Conservation (phyloP, 2,329 filamentous ascomycete species). For the Fusarium sp. region DNA sequence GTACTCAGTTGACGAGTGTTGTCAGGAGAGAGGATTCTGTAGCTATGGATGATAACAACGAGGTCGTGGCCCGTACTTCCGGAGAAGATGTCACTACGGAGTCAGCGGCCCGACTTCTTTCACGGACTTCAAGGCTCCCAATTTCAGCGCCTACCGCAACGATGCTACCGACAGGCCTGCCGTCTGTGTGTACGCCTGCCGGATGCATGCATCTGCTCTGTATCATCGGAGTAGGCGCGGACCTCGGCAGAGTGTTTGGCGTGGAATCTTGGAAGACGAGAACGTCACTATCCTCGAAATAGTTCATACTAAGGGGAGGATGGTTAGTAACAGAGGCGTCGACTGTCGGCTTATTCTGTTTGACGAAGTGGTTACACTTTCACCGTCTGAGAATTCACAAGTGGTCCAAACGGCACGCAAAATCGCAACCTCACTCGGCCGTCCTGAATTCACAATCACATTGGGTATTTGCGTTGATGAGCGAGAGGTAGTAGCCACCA, state of each 20-base stretch:
- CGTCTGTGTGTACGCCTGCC: too few species aligned
- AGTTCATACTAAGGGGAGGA: slow-evolving; percentile 78
- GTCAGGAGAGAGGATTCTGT: slow-evolving; percentile 12
- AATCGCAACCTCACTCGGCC: slow-evolving; percentile 68
- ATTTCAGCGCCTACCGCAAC: too few species aligned
- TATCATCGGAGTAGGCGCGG: slow-evolving; percentile 77
- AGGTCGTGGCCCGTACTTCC: too few species aligned
- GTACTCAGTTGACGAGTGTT: slow-evolving; percentile 16
- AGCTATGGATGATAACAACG: too few species aligned
- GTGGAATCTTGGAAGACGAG: slow-evolving; percentile 81
- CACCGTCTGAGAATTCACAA: slow-evolving; percentile 70
- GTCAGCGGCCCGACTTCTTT: too few species aligned
- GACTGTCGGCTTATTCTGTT: slow-evolving; percentile 76
- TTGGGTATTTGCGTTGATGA: slow-evolving; percentile 75
- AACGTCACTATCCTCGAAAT: slow-evolving; percentile 90
- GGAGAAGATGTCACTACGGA: too few species aligned
- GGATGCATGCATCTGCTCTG: slow-evolving; percentile 95
- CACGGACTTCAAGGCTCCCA: too few species aligned
- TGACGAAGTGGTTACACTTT: slow-evolving; percentile 80
- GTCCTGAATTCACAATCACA: slow-evolving; percentile 70
- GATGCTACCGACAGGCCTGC: too few species aligned
- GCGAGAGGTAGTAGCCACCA: slow-evolving; percentile 83
- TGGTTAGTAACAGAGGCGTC: slow-evolving; percentile 74
- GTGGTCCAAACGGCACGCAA: slow-evolving; percentile 72
- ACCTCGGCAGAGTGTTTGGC: slow-evolving; percentile 76